Base-by-base conservation (phyloP, 2,329 filamentous ascomycete species). In the Penicillium sp. region DNA sequence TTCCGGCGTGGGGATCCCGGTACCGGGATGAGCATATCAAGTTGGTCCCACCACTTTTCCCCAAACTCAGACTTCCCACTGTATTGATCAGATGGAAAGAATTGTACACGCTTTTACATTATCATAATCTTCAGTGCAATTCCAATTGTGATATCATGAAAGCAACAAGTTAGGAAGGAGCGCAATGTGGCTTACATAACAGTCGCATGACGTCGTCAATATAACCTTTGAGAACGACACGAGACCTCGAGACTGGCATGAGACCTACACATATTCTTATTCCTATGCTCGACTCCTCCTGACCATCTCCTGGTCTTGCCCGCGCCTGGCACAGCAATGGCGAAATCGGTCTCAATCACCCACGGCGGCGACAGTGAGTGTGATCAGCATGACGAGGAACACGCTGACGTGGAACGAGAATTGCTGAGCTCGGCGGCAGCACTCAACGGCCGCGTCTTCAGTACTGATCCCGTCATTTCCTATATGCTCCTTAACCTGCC, bases 401-500 rank as follows among this genome's bases (percentile, higher is more conserved):
- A 43, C 18, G 43, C 38, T 53, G 5, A 53, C 45, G 27, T n/a
- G 11, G 47, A 7, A 29, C 60, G 58, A 65, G 34, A 46, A 47
- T 11, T 40, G 42, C 52, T 65, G 4, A 9, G 24, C 4, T 31
- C 49, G 13, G 61, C 60, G n/a, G 58, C 61, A 21, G 29, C 38
- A 9, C 21, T 66, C 9, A 63, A 65, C 18, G 60, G 63, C 4
- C 59, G 56, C 10, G 61, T 59, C 34, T 66, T 66, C 7, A 54
- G 57, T 27, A 58, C 53, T 0, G 64, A 65, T 21, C 63, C 64
- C 0, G 60, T 65, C 38, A 53, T 66, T 14, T 36, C 54, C 0
- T 66, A 66, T 43, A 65, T 65, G 62, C 50, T 66, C 2, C 47
- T 65, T 1, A 48, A 58, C 11, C 57, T 65, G 56, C 51, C 62